Conservation (phyloP, 148 eudicot species). For the Chenopodium berlandieri region DNA sequence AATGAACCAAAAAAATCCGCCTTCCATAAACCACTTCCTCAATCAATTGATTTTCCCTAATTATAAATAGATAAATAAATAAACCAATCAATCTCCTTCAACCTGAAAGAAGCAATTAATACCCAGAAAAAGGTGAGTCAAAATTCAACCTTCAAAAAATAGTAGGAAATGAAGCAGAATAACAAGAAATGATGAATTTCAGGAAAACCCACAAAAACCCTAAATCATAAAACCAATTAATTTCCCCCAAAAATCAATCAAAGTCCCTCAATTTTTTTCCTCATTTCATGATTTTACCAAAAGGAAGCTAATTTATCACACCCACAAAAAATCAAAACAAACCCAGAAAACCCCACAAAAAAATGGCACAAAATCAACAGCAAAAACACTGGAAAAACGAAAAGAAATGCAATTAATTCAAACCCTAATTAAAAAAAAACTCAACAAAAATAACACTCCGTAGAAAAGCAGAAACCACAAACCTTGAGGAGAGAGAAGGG, state of each 20-base stretch:
- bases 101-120: conserved; percentile 21
- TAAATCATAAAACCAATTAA: neutral
- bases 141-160: neutral
- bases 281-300: neutral
- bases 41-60: conserved; percentile 3
- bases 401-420: neutral
- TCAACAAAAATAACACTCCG: neutral
- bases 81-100: neutral
- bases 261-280: neutral
- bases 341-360: neutral
- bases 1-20: conserved; percentile 6
- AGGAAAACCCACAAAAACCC: neutral
- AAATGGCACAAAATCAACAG: neutral
- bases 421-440: conserved; percentile 1
- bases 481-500: conserved; percentile 21
- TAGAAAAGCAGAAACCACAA: neutral
- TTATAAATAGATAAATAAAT: neutral
- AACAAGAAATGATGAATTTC: neutral
- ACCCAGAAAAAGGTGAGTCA: neutral
- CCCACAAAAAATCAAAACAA: neutral
- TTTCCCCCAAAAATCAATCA: neutral
- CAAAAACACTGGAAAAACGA: neutral
- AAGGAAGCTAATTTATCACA: neutral
- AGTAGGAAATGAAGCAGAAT: neutral
- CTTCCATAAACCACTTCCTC: conserved; percentile 4